Percentiles rank a stretch among this genome's conserved stretches.
Conservation (phyloP, 208 protist genomes). For the Endotrypanum monterogeii region DNA sequence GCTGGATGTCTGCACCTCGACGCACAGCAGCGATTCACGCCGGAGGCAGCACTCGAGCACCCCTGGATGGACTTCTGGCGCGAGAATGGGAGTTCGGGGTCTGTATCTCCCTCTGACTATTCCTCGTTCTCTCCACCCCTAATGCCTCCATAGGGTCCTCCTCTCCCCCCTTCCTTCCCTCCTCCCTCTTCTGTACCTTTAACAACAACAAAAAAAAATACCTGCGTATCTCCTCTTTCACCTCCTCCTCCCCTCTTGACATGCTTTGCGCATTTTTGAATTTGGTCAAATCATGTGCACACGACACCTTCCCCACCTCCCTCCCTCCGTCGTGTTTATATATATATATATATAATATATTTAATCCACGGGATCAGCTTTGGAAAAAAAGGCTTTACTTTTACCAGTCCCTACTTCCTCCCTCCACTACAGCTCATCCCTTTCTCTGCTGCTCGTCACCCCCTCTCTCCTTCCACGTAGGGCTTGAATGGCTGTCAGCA, state of each 20-base stretch:
- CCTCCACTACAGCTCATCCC: background rate
- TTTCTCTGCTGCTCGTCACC: background rate
- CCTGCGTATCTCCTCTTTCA: background rate
- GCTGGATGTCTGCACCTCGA: conserved; percentile 55
- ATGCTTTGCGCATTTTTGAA: background rate
- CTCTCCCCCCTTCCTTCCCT: background rate
- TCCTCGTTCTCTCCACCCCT: conserved; percentile 8
- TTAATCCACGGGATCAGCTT: background rate
- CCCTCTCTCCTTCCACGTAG: background rate
- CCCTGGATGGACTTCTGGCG: conserved; percentile 63
- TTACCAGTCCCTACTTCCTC: background rate
- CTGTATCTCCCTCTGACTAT: conserved; percentile 13
- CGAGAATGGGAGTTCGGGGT: conserved; percentile 7
- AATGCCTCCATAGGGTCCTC: background rate
- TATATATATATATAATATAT: background rate
- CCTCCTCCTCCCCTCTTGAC: background rate
- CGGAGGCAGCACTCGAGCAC: conserved; percentile 66
- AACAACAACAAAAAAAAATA: background rate
- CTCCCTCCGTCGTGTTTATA: background rate
- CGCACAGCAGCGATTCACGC: conserved; percentile 67
- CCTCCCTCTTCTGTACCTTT: background rate
- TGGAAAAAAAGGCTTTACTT: background rate
- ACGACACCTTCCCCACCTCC: background rate
- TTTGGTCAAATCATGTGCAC: background rate
- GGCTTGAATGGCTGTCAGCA: background rate